Conservation (phyloP, 2,329 filamentous ascomycete species). For the Alternaria gansuensis region DNA sequence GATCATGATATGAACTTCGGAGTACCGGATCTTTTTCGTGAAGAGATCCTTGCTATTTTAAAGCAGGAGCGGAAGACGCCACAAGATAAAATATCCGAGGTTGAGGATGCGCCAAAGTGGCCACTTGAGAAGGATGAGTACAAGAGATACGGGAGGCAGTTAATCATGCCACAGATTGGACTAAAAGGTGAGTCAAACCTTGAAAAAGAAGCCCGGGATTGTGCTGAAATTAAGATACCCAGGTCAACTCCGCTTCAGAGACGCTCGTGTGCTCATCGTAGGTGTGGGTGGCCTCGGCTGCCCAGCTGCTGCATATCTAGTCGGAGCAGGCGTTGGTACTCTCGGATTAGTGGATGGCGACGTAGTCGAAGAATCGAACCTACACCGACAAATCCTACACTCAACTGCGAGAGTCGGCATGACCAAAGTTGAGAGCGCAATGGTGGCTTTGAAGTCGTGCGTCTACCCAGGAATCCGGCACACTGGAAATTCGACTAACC, state of each 20-base stretch:
- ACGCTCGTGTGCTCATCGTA: slow-evolving; percentile 77
- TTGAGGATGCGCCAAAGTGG: slow-evolving; percentile 59
- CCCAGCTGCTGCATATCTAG: slow-evolving; percentile 90
- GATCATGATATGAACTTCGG: slow-evolving; percentile 53
- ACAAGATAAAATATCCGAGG: slow-evolving; percentile 10
- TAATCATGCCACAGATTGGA: slow-evolving; percentile 85
- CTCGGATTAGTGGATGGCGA: slow-evolving; percentile 90
- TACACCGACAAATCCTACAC: slow-evolving; percentile 92
- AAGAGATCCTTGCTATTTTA: slow-evolving; percentile 54
- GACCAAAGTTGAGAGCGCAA: slow-evolving; percentile 80
- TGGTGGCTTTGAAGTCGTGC: slow-evolving; percentile 56
- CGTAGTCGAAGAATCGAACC: slow-evolving; percentile 84
- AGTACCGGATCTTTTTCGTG: slow-evolving; percentile 55
- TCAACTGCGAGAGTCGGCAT: slow-evolving; percentile 73
- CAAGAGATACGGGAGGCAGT: slow-evolving; percentile 85
- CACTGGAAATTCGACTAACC: slow-evolving; percentile 20
- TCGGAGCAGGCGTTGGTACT: slow-evolving; percentile 84
- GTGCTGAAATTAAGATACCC: background rate
- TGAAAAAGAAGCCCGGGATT: background rate
- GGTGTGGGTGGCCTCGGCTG: slow-evolving; percentile 91
- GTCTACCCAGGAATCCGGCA: slow-evolving; percentile 29
- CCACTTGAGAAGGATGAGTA: slow-evolving; percentile 79
- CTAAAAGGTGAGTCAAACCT: slow-evolving; percentile 67
- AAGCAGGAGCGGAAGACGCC: slow-evolving; percentile 27
- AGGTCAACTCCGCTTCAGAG: slow-evolving; percentile 80